Conservation (phyloP, 2,329 filamentous ascomycete genomes). For the Calonectria hongkongensis region DNA sequence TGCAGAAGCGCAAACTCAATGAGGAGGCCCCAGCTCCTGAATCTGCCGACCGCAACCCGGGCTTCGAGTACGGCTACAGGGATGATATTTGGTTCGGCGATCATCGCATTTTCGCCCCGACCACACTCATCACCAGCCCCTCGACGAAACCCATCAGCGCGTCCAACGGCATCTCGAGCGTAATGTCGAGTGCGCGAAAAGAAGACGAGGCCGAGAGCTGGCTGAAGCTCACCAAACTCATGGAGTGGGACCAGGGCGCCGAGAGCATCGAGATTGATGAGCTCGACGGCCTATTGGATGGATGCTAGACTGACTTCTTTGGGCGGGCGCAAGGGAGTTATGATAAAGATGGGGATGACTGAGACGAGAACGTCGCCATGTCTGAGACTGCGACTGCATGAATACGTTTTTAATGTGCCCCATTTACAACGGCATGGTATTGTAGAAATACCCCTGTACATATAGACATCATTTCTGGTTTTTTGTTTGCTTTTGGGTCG, state of each 20-base stretch:
- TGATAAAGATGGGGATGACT: constrained; percentile 43
- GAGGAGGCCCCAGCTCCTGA: constrained; percentile 61
- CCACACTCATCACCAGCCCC: constrained; percentile 72
- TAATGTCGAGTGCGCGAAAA: constrained; percentile 57
- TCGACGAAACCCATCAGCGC: constrained; percentile 65
- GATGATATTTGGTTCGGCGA: constrained; percentile 75
- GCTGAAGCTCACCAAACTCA: constrained; percentile 63
- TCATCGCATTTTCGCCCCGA: constrained; percentile 59
- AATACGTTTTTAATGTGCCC: constrained; percentile 50
- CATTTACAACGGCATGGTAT: constrained; percentile 52
- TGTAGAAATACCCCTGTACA: constrained; percentile 56
- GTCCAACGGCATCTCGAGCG: constrained; percentile 48
- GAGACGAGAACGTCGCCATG: constrained; percentile 50
- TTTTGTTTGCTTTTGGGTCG: constrained; percentile 46
- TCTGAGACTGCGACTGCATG: constrained; percentile 52
- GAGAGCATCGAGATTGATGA: constrained; percentile 95
- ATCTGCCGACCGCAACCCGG: constrained; percentile 54
- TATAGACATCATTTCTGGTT: constrained; percentile 50
- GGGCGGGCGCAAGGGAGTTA: constrained; percentile 48
- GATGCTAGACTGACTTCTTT: constrained; percentile 71
- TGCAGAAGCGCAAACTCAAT: constrained; percentile 80
- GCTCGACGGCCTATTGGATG: constrained; percentile 89
- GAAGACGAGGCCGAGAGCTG: constrained; percentile 64
- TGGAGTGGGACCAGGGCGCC: constrained; percentile 81
- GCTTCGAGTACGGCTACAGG: constrained; percentile 60